Conservation (phyloP, 2,329 filamentous ascomycete species). For the Lachnellula suecica region DNA sequence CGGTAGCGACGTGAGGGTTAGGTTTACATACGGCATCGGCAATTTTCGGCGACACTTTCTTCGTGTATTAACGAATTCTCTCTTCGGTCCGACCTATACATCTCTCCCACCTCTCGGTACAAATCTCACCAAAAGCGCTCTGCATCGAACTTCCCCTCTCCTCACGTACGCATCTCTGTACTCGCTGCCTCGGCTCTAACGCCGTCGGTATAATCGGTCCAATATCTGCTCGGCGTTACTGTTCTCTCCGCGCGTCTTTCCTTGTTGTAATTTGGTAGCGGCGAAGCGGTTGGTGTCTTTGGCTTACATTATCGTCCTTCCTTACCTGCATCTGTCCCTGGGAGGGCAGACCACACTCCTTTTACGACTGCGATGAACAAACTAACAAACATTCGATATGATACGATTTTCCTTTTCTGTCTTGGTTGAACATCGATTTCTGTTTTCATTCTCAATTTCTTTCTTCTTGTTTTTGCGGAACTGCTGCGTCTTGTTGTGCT, state of each 20-base stretch:
- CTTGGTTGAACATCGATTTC: no score
- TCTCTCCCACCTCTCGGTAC: slow-evolving; percentile 20
- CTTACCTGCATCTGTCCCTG: no score
- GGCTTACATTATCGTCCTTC: no score
- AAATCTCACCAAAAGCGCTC: slow-evolving; percentile 13
- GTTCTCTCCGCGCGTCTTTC: slow-evolving; percentile 2
- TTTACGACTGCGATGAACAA: no score
- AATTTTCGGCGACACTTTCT: slow-evolving; percentile 8
- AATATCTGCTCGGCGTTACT: slow-evolving; percentile 9
- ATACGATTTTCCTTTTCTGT: no score
- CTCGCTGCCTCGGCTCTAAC: neutral
- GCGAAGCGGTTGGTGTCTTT: no score
- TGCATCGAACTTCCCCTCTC: slow-evolving; percentile 3
- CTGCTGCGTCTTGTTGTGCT: no score
- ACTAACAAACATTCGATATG: no score
- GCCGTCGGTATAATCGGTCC: neutral
- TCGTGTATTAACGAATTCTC: slow-evolving; percentile 19
- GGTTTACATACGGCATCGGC: neutral
- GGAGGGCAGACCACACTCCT: no score
- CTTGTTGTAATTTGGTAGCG: slow-evolving; percentile 12
- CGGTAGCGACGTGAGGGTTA: slow-evolving; percentile 43
- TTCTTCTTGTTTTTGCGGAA: no score
- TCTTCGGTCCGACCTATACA: slow-evolving; percentile 14
- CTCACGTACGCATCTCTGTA: slow-evolving; percentile 3
- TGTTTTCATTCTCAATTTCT: no score